phyloP scores from a whole-genome alignment of 805 yeast species.

The Soucietia sequanensis region DNA sequence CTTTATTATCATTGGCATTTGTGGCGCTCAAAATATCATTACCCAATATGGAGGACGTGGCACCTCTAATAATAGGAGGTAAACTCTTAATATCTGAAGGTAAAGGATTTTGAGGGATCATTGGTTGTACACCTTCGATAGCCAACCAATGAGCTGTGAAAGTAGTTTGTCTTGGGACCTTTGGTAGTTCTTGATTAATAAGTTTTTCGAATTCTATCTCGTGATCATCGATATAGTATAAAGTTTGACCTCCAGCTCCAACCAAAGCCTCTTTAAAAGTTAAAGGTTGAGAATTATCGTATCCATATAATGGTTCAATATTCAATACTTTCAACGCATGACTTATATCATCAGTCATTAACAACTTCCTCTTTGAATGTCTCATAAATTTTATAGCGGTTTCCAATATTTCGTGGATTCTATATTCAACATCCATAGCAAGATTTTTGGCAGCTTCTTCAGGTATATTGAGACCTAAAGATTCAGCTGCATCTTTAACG shows the following conservation, averaged over 20 bases:
- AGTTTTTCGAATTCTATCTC: conserved; percentile 93
- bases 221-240: conserved; percentile 88
- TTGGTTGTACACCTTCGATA: conserved; percentile 97
- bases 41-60: conserved; percentile 52
- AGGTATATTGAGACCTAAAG: conserved; percentile 76
- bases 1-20: conserved; percentile 10
- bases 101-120: conserved; percentile 94
- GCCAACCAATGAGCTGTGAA: conserved; percentile 98
- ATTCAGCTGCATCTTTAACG: conserved; percentile 92
- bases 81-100: conserved; percentile 72
- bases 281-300: conserved; percentile 68
- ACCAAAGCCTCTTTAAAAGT: conserved; percentile 84
- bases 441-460: conserved; percentile 92
- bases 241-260: conserved; percentile 84
- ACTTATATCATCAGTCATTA: conserved; percentile 79
- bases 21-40: conserved; percentile 33
- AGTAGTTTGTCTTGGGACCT: conserved; percentile 88
- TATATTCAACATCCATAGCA: conserved; percentile 99
- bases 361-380: conserved; percentile 80
- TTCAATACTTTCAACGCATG: conserved; percentile 81
- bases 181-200: conserved; percentile 91
- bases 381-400: conserved; percentile 96
- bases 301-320: conserved; percentile 92
- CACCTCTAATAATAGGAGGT: conserved; percentile 81
- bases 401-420: conserved; percentile 92